Evolutionary conservation across 148 eudicot species (phyloP), one percentile per base, ranked within the genome.

Genomic region (Silene uniflora): DNA sequence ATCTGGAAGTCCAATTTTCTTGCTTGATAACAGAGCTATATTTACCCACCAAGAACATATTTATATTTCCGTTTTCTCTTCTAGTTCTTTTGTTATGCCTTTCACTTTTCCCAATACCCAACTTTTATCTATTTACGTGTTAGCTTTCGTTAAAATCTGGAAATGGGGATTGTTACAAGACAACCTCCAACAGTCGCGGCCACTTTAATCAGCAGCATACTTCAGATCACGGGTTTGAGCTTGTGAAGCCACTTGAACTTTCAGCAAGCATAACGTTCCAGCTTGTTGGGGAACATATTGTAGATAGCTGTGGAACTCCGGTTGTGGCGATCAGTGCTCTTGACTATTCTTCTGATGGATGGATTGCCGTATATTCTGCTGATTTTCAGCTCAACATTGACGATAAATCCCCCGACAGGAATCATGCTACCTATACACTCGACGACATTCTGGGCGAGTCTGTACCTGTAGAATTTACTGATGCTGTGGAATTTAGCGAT

Each of bases 161-260:
- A 27, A 27, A 27, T 27, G 97, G 85, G 75, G 82, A 83, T 52
- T 89, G 97, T 80, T 89, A 91, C 77, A 82, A 83, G 25, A 84
- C 87, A 39, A 73, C 78, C 24, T 88, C 91, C 73, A 88, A 77
- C 88, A 87, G 84, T 66, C 97, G 91, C 0, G 92, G 97, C 25
- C 86, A 93, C 47, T 91, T 89, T 66, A 91, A 88, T 75, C 97
- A 91, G 84, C 90, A 85, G 81, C 97, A 91, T 77, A 88, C 91
- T 32, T 71, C 84, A 25, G 90, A 89, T 0, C 97, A 91, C 84
- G n/a, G 66, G 68, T 82, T 92, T 76, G 89, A 75, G 80, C 78
- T 76, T 27, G 55, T 83, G 44, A 78, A 81, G 73, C 83, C 76
- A 11, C 67, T 32, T 4, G 25, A 69, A 6, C 3, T 49, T 7